Evolutionary conservation across 106 monocot species (phyloP), one percentile per base, ranked within the genome.

Genomic region (Amphibolis antarctica): DNA sequence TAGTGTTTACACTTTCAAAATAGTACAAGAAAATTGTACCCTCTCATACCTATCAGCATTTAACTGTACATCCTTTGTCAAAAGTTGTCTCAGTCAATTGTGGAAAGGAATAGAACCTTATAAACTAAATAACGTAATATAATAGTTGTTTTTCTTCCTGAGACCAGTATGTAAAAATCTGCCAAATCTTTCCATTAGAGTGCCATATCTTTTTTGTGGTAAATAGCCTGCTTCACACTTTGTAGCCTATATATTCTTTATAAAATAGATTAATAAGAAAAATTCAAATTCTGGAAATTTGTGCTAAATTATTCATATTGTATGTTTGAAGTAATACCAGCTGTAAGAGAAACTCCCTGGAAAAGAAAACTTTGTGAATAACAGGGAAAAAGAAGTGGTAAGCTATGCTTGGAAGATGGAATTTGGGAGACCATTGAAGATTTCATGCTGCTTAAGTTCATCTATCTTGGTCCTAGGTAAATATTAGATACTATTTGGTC

Each of bases 401-500:
- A 18, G 52, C 52, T 52, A 52, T 52, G 21, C 19, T 52, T 17
- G 21, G 52, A 17, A 10, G 18, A 52, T 52, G 52, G 52, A 7
- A 17, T 52, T 52, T 52, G 52, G 6, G 21, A 52, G 52, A 22
- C 52, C 21, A 20, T 52, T n/a, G 43, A 22, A 43, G 19, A 63
- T 43, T 17, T 45, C 5, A 17, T 63, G 31, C 18, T 42, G 28
- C 12, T 29, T 36, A 9, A 63, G n/a, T 36, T 63, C 44, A 56
- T 24, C 13, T 29, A 28, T 56, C 28, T 56, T 52, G 52, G 9
- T 22, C 20, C 20, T 17, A 52, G 52, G 52, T 10, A 52, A 19
- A 52, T 52, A 71, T 86, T 80, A 47, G 78, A 83, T 66, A 81
- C 24, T 21, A 63, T 4, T 46, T 63, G 21, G 24, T 46, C 63